Conservation (phyloP, 257 asterid genomes). For the Solanum dulcamara region DNA sequence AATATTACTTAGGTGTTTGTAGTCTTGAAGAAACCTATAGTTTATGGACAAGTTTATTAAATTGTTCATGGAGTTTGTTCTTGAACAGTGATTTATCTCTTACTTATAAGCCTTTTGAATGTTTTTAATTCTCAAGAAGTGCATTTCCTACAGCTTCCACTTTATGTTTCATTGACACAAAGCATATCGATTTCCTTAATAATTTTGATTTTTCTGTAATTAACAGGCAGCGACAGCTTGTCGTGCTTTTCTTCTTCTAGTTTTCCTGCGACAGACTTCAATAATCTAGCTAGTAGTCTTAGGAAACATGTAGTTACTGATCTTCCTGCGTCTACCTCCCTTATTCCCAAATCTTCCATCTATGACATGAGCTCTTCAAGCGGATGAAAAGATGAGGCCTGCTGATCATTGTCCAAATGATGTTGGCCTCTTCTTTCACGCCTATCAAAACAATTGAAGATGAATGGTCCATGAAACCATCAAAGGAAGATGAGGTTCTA, state of each 20-base stretch:
- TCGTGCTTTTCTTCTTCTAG: slow-evolving; percentile 6
- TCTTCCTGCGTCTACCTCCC: slow-evolving; percentile 24
- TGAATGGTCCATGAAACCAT: slow-evolving; percentile 80
- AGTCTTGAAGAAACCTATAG: not conserved
- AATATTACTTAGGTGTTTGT: not conserved
- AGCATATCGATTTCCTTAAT: not conserved
- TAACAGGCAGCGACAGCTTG: slow-evolving; percentile 39
- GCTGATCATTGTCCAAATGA: slow-evolving; percentile 27
- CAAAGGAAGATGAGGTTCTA: slow-evolving; percentile 45
- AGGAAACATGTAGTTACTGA: slow-evolving; percentile 23
- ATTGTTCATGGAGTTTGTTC: not conserved
- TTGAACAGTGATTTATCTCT: not conserved
- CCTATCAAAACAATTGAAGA: slow-evolving; percentile 47
- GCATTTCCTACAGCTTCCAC: not conserved
- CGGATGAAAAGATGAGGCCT: slow-evolving; percentile 14
- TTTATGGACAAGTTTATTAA: not conserved
- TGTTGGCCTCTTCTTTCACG: slow-evolving; percentile 13
- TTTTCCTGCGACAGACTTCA: not conserved
- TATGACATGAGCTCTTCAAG: slow-evolving; percentile 7
- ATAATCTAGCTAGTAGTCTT: not conserved
- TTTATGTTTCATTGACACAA: not conserved
- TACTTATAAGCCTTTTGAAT: not conserved
- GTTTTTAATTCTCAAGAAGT: not conserved
- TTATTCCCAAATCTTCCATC: slow-evolving; percentile 32
- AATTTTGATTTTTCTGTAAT: not conserved